These are phyloP conservation scores for Fusarium napiforme DNA, from an alignment of 2,329 filamentous ascomycete genomes.

Conservation along the genomic window DNA sequence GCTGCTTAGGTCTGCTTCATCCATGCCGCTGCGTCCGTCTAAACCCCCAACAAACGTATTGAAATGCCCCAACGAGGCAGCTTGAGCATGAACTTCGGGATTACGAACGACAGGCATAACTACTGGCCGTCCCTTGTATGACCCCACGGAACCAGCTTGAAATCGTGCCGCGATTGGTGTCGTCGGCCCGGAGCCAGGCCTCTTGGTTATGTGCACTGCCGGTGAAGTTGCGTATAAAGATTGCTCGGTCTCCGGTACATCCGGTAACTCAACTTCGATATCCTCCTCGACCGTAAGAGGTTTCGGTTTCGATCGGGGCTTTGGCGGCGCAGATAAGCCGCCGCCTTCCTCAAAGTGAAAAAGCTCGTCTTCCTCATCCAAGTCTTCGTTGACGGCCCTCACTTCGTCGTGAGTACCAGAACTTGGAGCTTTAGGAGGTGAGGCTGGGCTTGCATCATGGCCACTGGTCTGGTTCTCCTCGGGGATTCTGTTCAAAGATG, in stretches of 20 bases:
- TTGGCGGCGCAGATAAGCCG: constrained; percentile 47
- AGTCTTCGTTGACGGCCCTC: constrained; percentile 12
- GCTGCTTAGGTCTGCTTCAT: constrained; percentile 57
- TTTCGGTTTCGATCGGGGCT: constrained; percentile 40
- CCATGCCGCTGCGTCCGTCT: constrained; percentile 61
- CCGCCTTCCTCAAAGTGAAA: constrained; percentile 61
- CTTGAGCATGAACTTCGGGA: constrained; percentile 60
- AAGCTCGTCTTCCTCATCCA: constrained; percentile 52
- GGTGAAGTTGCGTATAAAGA: constrained; percentile 57
- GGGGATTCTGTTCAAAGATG: constrained; percentile 22
- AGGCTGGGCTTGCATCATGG: constrained; percentile 1
- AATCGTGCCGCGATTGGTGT: constrained; percentile 50
- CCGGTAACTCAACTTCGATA: constrained; percentile 46
- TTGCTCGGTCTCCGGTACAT: constrained; percentile 36
- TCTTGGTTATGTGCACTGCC: constrained; percentile 54
- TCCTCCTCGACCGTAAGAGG: constrained; percentile 50
- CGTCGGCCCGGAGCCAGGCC: constrained; percentile 42
- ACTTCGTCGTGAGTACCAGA: not conserved
- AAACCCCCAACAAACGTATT: constrained; percentile 65
- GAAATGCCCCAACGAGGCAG: constrained; percentile 60
- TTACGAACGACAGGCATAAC: constrained; percentile 63
- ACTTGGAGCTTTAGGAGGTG: constrained; percentile 9
- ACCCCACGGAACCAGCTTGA: constrained; percentile 58
- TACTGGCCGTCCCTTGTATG: constrained; percentile 65
- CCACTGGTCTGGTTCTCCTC: constrained; percentile 10